Conservation (phyloP, 768 basidiomycete genomes). For the Saitozyma sp. region DNA sequence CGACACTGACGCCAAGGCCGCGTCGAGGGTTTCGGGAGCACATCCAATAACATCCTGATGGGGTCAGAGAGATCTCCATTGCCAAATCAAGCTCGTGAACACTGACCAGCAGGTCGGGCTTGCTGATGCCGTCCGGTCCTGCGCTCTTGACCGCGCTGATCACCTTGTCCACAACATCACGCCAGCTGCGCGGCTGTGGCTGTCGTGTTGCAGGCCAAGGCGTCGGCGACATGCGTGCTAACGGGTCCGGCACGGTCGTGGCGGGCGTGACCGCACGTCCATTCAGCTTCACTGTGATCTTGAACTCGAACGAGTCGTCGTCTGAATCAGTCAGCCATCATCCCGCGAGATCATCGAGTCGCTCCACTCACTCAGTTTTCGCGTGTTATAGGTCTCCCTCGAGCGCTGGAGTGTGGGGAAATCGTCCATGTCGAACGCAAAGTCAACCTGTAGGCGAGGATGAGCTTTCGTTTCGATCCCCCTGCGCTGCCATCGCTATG, state of each 20-base stretch:
- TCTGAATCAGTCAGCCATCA: conserved; percentile 18
- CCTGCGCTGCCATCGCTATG: background rate
- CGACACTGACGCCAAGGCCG: conserved; percentile 15
- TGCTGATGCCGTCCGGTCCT: conserved; percentile 31
- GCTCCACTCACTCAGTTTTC: conserved; percentile 24
- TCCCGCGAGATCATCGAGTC: background rate
- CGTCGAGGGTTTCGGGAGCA: background rate
- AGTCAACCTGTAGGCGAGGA: conserved; percentile 61
- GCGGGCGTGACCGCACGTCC: background rate
- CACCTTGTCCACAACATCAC: background rate
- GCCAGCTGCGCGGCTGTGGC: background rate
- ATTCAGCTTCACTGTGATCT: conserved; percentile 14
- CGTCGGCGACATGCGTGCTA: background rate
- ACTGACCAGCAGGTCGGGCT: conserved; percentile 24
- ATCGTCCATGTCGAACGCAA: conserved; percentile 67
- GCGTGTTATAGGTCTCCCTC: conserved; percentile 70
- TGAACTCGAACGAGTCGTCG: conserved; percentile 44
- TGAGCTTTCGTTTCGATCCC: background rate
- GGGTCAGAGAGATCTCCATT: background rate
- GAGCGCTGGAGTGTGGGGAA: conserved; percentile 61
- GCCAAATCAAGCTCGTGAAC: conserved; percentile 2
- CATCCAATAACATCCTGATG: background rate
- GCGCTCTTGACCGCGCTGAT: conserved; percentile 20
- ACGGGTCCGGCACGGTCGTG: background rate
- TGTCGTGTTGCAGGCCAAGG: background rate